Conservation (phyloP, 2,329 filamentous ascomycete genomes). For the Phialocephala subalpina region DNA sequence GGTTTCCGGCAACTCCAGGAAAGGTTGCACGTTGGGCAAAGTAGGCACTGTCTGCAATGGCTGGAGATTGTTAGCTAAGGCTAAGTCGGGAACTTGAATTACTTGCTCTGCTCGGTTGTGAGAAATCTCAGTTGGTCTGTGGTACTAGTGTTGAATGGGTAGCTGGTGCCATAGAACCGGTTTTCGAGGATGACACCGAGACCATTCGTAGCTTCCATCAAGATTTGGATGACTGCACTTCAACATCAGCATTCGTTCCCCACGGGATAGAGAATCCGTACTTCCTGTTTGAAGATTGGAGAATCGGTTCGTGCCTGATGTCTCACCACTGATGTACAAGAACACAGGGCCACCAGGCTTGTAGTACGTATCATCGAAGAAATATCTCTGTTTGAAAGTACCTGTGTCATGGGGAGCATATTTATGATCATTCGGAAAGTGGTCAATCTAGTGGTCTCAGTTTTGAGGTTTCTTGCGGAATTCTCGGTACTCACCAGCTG, state of each 20-base stretch:
- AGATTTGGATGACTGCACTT: constrained; percentile 55
- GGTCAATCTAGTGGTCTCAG: constrained; percentile 49
- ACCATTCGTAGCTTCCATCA: constrained; percentile 61
- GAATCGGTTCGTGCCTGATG: constrained; percentile 47
- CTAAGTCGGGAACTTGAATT: not conserved
- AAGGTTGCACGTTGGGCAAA: constrained; percentile 57
- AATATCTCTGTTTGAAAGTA: constrained; percentile 63
- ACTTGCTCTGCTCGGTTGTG: constrained; percentile 56
- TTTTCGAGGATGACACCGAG: constrained; percentile 62
- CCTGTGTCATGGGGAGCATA: constrained; percentile 53
- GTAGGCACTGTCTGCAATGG: constrained; percentile 59
- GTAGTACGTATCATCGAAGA: constrained; percentile 61
- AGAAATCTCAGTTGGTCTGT: constrained; percentile 58
- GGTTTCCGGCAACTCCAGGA: constrained; percentile 50
- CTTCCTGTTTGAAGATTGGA: constrained; percentile 51
- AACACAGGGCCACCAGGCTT: constrained; percentile 60
- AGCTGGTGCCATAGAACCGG: constrained; percentile 58
- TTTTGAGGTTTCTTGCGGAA: not conserved
- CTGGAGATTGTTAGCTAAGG: constrained; percentile 23
- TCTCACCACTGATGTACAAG: constrained; percentile 57
- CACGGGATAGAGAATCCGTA: constrained; percentile 33
- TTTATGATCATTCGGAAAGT: constrained; percentile 51
- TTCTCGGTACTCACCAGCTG: constrained; percentile 31
- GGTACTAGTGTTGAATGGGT: constrained; percentile 54
- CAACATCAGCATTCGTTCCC: constrained; percentile 41